Base-by-base conservation (phyloP, 192 early-diverging fungal genomes). In the Lunasporangiospora selenospora region DNA sequence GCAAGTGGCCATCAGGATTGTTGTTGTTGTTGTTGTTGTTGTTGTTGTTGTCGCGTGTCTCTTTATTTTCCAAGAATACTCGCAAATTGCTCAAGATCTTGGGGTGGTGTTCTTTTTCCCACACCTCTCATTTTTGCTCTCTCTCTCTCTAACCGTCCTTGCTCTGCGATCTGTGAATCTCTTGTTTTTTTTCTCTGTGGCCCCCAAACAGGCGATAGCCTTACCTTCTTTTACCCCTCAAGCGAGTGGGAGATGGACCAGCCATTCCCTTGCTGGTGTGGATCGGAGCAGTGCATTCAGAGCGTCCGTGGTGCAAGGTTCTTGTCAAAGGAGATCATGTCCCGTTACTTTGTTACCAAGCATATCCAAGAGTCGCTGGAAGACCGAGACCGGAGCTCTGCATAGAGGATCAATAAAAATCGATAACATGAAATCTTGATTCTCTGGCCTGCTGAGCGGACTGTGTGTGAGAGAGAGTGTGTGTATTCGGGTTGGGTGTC, bases 231-330 rank as follows among this genome's bases (percentile, higher is more conserved):
- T 63, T 86, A 86, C 57, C 82, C 82, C 33, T 81, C 84, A n/a
- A 83, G 82, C 40, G 84, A 85, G 58, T 86, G 84, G 84, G 84
- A 86, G 47, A 86, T 86, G 84, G 82, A 78, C 65, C 80, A 86
- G 67, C 81, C 84, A 8, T 86, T 86, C 47, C 58, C 75, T 26
- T 86, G 84, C 61, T 84, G 84, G 82, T 86, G 84, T 46, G 80
- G 82, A 24, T 49, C 79, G 8, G 42, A 53, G 3, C 44, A 77
- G 78, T 85, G 84, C 41, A 76, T 85, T 50, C 77, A 80, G 63
- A 73, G 21, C 34, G 79, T 85, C 21, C 59, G 75, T 41, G 84
- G 84, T 15, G 84, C 84, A 27, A 78, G 75, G 29, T 55, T 77
- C 55, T 36, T 85, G 24, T 52, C 80, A 27, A 58, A 65, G 21